Evolutionary conservation across 2,329 filamentous ascomycete genomes (phyloP).

Genomic region (Fusarium algeriense): DNA sequence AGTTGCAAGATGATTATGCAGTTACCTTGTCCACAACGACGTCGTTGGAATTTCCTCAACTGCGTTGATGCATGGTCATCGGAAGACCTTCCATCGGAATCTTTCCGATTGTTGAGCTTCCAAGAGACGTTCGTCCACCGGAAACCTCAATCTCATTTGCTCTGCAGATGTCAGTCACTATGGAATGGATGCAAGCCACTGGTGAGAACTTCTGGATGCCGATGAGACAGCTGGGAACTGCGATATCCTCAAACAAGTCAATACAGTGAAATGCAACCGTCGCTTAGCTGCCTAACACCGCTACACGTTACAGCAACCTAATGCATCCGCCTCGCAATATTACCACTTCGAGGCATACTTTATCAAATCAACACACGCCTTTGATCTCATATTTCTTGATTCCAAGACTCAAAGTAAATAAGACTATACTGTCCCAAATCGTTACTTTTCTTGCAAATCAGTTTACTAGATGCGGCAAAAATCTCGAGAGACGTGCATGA

Average conservation of each 20-base stretch:
- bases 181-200: background rate
- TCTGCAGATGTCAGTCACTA: background rate
- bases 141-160: background rate
- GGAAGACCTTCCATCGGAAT: background rate
- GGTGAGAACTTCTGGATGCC: background rate
- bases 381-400: background rate
- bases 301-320: background rate
- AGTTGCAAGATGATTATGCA: too few relatives aligned
- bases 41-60: too few relatives aligned
- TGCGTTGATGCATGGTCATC: background rate
- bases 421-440: too few relatives aligned
- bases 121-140: too few relatives aligned
- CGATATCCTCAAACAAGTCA: background rate
- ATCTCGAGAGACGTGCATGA: background rate
- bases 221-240: background rate
- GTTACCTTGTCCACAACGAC: too few relatives aligned
- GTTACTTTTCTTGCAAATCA: too few relatives aligned
- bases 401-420: accelerated
- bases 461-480: background rate
- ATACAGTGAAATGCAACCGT: background rate
- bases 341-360: background rate
- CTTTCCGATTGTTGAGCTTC: background rate
- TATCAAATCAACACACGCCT: accelerated
- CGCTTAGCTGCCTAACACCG: background rate
- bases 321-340: background rate